Evolutionary conservation across 73 alveolate genomes (phyloP), one percentile per base, ranked within the genome.

Genomic region (Effrenium voratum): DNA sequence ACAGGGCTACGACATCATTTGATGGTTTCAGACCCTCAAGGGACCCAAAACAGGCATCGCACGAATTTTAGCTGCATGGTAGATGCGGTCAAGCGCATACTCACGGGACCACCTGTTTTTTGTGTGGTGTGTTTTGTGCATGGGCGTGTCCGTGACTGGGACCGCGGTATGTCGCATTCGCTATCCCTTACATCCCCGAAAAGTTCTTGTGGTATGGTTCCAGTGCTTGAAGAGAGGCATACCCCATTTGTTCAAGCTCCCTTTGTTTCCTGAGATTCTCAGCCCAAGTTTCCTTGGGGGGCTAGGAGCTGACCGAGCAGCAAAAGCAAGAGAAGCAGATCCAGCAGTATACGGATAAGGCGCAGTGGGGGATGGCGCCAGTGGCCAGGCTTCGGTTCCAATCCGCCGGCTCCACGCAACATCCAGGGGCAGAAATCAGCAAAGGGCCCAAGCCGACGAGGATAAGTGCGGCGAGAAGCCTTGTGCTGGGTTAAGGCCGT

Each of bases 331-430:
- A 70, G 30, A 75, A 46, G 38, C 30, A 10, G 88, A 90, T 90
- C 44, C 97, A 90, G 97, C 73, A 76, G 57, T 36, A 36, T 26
- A 90, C 97, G 2, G 88, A 90, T 41, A 90, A 90, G 97, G 97
- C 97, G 30, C 22, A 52, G 55, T 30, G 28, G 6, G 8, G 60
- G 38, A 52, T 52, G 63, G 63, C 19, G 8, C 8, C 19, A 19
- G 19, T 52, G 8, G 63, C 26, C 19, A 8, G 63, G 63, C 32
- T 1, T 22, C 8, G 59, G 6, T n/a, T 8, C 3, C 40, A 12
- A 40, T 38, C 85, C 16, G 43, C 36, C 36, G 13, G 55, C 2
- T 36, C 55, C 2, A 5, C 43, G 4, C 59, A 16, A 13, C 10
- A 70, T 19, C 12, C 5, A 30, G 6, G 30, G 8, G 30, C 5